A percentile compares a stretch with the other conserved stretches of the same genome.
Conservation (phyloP, 108 stramenopile species). For the Skeletonema costatum region DNA sequence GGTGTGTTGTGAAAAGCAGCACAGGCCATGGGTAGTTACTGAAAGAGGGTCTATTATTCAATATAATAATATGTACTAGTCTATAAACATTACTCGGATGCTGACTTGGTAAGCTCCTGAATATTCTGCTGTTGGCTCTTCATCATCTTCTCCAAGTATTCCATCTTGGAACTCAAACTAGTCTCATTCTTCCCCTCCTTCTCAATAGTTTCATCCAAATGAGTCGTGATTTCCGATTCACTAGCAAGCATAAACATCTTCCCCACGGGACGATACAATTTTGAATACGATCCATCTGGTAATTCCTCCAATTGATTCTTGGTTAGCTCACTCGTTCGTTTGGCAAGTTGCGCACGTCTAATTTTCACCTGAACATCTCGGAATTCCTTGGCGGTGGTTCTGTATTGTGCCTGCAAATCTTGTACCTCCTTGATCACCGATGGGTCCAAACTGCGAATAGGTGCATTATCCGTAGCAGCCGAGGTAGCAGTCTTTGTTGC, state of each 20-base stretch:
- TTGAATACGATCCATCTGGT: slow-evolving; percentile 45
- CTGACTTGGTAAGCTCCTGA: slow-evolving; percentile 59
- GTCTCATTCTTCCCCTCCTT: slow-evolving; percentile 53
- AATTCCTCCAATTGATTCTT: slow-evolving; percentile 63
- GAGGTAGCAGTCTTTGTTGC: slow-evolving; percentile 9
- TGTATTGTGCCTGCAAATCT: slow-evolving; percentile 79
- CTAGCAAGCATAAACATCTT: slow-evolving; percentile 83
- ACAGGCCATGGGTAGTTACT: too few species aligned
- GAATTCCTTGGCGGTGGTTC: slow-evolving; percentile 73
- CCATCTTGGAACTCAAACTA: slow-evolving; percentile 73
- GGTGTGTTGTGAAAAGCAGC: too few species aligned
- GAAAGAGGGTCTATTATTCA: too few species aligned
- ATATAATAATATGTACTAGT: too few species aligned
- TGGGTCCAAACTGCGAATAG: slow-evolving; percentile 37
- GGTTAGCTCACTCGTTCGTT: slow-evolving; percentile 70
- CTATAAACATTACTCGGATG: slow-evolving; percentile 25
- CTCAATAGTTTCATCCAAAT: slow-evolving; percentile 60
- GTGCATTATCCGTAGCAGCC: not conserved
- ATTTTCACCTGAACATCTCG: slow-evolving; percentile 70
- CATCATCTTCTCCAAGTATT: slow-evolving; percentile 83
- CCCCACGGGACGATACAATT: slow-evolving; percentile 76
- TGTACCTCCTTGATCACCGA: slow-evolving; percentile 71
- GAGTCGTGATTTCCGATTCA: slow-evolving; percentile 52
- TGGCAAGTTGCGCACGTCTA: slow-evolving; percentile 56
- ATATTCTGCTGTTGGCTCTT: slow-evolving; percentile 87